Evolutionary conservation across 23 red algal genomes (phyloP), one percentile per base, ranked within the genome.

Genomic region (Gracilaria gracilis): DNA sequence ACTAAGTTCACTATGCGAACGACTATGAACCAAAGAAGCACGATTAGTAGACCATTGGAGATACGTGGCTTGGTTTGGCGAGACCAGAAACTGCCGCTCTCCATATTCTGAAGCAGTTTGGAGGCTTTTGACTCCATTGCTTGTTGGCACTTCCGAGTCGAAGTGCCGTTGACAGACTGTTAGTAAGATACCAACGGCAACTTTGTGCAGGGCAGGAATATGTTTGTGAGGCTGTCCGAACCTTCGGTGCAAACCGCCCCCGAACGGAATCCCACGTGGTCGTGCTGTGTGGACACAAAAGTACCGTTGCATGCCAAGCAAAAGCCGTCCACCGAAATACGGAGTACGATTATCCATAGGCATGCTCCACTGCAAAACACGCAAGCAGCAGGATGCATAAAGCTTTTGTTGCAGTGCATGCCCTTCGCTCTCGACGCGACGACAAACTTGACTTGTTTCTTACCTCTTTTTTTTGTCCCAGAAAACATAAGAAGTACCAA

Each of bases 241-340:
- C 7, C 5, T 12, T 58, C 19, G 16, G 7, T 4, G 54, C 19
- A 23, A 2, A 19, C 54, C 5, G 54, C 16, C 54, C 19, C 54
- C 16, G 19, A 73, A 44, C 62, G 28, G 39, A 50, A 77, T 77
- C 42, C 72, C 72, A 77, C 72, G 72, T 77, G 72, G 72, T 50
- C 23, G 72, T 16, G 39, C 46, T 77, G 72, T 77, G 72, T 77
- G 72, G 72, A 77, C 72, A 13, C 8, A 31, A 77, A 77, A 34
- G n/a, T n/a, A n/a, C n/a, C n/a, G n/a, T n/a, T 20, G 64, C 19
- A 36, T 69, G 33, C 33, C 0, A 36, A 34, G 28, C 23, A 34
- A 32, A 69, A 69, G 13, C 5, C 4, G 11, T 46, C 42, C 42
- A 46, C 11, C 27, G 23, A 27, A 15, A 0, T 9, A 19, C 13